Evolutionary conservation across 2,329 filamentous ascomycete genomes (phyloP).

Genomic region (Simplicillium sp.): DNA sequence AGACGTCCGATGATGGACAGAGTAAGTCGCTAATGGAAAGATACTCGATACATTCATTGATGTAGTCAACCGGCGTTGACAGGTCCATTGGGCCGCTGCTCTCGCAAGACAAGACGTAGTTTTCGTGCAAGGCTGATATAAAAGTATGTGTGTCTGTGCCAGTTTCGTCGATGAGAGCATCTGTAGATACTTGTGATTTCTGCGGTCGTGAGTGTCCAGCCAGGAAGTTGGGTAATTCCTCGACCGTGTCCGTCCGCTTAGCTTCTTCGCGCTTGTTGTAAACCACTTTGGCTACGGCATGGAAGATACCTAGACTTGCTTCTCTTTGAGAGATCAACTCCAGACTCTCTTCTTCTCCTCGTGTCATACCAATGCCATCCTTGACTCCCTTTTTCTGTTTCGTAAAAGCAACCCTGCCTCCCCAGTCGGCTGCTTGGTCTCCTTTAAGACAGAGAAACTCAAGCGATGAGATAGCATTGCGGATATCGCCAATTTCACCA

Average conservation of each 20-base stretch:
- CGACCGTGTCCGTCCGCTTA: slow-evolving; percentile 30
- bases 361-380: slow-evolving; percentile 53
- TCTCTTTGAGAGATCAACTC: slow-evolving; percentile 79
- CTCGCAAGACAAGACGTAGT: slow-evolving; percentile 80
- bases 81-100: slow-evolving; percentile 37
- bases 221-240: slow-evolving; percentile 51
- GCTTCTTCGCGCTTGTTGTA: slow-evolving; percentile 76
- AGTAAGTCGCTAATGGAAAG: slow-evolving; percentile 85
- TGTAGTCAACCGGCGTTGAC: slow-evolving; percentile 60
- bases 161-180: slow-evolving; percentile 81
- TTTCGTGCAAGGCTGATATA: slow-evolving; percentile 84
- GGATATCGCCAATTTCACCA: slow-evolving; percentile 81
- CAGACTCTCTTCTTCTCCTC: slow-evolving; percentile 69
- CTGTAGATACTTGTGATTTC: slow-evolving; percentile 55
- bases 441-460: slow-evolving; percentile 86
- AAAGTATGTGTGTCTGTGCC: slow-evolving; percentile 90
- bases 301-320: slow-evolving; percentile 86
- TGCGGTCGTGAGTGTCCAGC: slow-evolving; percentile 48
- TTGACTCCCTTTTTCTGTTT: slow-evolving; percentile 56
- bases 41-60: slow-evolving; percentile 77
- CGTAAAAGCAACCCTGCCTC: slow-evolving; percentile 60
- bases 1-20: slow-evolving; percentile 60
- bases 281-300: slow-evolving; percentile 89
- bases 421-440: slow-evolving; percentile 65
- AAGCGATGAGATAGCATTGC: slow-evolving; percentile 83